Conservation (phyloP, 768 basidiomycete species). For the Tephrocybe sp. region DNA sequence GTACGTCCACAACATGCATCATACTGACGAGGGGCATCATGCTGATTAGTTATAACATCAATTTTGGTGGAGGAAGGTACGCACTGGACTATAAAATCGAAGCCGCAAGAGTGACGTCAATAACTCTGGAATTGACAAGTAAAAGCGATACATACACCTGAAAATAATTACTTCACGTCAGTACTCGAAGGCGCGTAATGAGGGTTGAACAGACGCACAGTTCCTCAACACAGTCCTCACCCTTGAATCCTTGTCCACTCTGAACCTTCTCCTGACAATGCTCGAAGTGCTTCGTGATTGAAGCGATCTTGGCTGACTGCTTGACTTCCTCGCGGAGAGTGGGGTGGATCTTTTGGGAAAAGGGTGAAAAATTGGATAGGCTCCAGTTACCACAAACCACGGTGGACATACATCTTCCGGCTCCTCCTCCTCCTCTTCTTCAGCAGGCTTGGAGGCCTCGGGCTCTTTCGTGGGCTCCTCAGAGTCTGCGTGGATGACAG, state of each 20-base stretch:
- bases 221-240: conserved; percentile 93
- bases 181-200: conserved; percentile 10
- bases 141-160: conserved; percentile 31
- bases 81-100: conserved; percentile 56
- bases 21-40: conserved; percentile 92
- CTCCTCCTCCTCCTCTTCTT: conserved; percentile 54
- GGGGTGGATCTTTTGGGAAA: conserved; percentile 66
- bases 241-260: conserved; percentile 80
- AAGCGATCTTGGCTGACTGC: conserved; percentile 60
- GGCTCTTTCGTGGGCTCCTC: conserved; percentile 51
- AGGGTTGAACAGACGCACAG: conserved; percentile 51
- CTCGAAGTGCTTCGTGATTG: conserved; percentile 78
- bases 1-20: conserved; percentile 93
- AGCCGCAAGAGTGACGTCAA: conserved; percentile 11
- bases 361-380: too few species aligned
- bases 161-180: conserved; percentile 9
- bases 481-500: conserved; percentile 43
- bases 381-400: too few species aligned
- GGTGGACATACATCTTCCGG: conserved; percentile 78
- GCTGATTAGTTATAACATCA: conserved; percentile 33
- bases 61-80: conserved; percentile 1
- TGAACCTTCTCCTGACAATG: conserved; percentile 90
- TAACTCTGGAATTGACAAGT: not conserved
- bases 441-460: conserved; percentile 43
- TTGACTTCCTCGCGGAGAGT: conserved; percentile 76